These are phyloP conservation scores for Carex kokanica DNA, from an alignment of 176 grass and related monocot genomes.

Conservation along the genomic window DNA sequence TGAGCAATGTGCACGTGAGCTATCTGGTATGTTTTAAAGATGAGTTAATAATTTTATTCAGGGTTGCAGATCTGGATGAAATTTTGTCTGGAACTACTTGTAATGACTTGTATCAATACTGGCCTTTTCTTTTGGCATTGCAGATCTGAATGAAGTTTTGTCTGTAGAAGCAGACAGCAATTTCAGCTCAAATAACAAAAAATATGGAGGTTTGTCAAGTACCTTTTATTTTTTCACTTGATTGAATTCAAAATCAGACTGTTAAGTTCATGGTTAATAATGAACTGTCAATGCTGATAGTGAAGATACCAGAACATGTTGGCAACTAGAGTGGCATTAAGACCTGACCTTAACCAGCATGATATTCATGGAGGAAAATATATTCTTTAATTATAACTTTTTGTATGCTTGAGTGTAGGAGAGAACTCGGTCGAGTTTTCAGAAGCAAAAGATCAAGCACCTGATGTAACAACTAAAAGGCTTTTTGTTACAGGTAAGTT, in stretches of 20 bases:
- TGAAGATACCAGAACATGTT: background rate
- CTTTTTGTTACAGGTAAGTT: constrained; percentile 84
- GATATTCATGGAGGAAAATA: background rate
- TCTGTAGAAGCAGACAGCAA: constrained; percentile 55
- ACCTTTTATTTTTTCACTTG: background rate
- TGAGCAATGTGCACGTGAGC: constrained; percentile 47
- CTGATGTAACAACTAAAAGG: constrained; percentile 74
- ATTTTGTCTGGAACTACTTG: background rate
- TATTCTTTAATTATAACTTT: background rate
- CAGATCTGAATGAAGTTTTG: constrained; percentile 73
- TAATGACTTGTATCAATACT: background rate
- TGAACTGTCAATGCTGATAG: background rate
- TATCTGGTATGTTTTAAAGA: constrained; percentile 47
- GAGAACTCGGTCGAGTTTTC: constrained; percentile 35
- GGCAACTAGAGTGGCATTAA: no score
- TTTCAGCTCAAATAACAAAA: constrained; percentile 58
- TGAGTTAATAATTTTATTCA: background rate
- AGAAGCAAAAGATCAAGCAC: constrained; percentile 32
- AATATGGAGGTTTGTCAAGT: constrained; percentile 50
- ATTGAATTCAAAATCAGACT: background rate
- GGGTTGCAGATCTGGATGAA: background rate
- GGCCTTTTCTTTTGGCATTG: constrained; percentile 22
- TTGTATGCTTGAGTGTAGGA: constrained; percentile 37
- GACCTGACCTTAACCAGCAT: background rate
- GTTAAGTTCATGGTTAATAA: background rate